A percentile compares a stretch with the other conserved stretches of the same genome.
These are phyloP conservation scores for Calcarisporium arbuscula DNA, from an alignment of 2,329 filamentous ascomycete genomes.

Conservation along the genomic window DNA sequence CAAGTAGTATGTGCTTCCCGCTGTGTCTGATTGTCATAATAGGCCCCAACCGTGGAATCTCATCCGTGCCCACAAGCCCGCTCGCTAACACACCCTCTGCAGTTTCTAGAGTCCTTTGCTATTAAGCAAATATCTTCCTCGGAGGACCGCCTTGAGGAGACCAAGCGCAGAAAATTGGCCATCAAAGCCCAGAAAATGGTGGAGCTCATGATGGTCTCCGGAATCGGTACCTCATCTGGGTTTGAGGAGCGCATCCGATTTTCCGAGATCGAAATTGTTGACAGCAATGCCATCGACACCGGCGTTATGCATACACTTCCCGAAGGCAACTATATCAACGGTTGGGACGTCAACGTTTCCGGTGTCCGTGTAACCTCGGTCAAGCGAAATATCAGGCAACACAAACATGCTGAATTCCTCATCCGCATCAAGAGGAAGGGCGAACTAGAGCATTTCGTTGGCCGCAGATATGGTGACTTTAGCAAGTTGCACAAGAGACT, in stretches of 20 bases:
- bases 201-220: slow-evolving; percentile 99
- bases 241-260: slow-evolving; percentile 98
- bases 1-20: slow-evolving; percentile 64
- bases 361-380: slow-evolving; percentile 74
- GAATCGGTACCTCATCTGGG: slow-evolving; percentile 88
- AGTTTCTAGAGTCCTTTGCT: slow-evolving; percentile 96
- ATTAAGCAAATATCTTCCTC: slow-evolving; percentile 96
- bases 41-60: too few relatives aligned
- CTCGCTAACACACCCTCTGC: slow-evolving; percentile 1
- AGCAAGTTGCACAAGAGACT: slow-evolving; percentile 70
- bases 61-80: too few relatives aligned
- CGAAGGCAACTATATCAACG: slow-evolving; percentile 86
- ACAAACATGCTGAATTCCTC: slow-evolving; percentile 91
- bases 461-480: slow-evolving; percentile 85
- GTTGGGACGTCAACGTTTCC: slow-evolving; percentile 95
- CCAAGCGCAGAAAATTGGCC: slow-evolving; percentile 87
- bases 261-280: slow-evolving; percentile 93
- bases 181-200: slow-evolving; percentile 92
- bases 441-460: slow-evolving; percentile 71
- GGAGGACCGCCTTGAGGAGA: slow-evolving; percentile 92
- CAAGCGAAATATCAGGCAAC: slow-evolving; percentile 81
- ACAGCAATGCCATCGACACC: slow-evolving; percentile 85
- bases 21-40: background rate
- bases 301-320: slow-evolving; percentile 82
- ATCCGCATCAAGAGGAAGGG: slow-evolving; percentile 76